A percentile compares a stretch with the other conserved stretches of the same genome.
Conservation (phyloP, 345 rosid species). For the Rhodamnia argentea region DNA sequence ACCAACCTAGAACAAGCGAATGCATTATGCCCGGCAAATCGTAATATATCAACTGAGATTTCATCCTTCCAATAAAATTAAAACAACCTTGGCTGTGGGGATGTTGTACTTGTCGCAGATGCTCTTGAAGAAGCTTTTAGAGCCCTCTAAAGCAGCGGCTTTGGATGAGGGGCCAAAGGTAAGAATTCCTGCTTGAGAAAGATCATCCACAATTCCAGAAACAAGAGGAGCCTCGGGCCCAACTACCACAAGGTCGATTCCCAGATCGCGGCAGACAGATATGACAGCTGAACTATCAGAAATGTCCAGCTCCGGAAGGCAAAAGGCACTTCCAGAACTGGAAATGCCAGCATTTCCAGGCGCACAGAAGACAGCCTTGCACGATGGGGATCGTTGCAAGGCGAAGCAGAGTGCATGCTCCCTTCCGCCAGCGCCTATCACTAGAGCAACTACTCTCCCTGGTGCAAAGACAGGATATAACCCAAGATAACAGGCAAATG, state of each 20-base stretch:
- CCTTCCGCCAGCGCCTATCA: conserved; percentile 94
- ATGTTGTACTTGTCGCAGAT: conserved; percentile 75
- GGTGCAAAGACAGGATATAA: conserved; percentile 13
- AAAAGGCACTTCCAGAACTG: conserved; percentile 65
- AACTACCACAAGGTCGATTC: conserved; percentile 70
- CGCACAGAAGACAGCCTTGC: conserved; percentile 71
- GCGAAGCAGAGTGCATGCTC: conserved; percentile 90
- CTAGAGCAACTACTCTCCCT: conserved; percentile 57
- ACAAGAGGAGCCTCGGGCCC: conserved; percentile 96
- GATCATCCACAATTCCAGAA: conserved; percentile 72
- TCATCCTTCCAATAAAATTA: background rate
- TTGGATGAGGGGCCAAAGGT: conserved; percentile 88
- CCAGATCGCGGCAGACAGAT: conserved; percentile 47
- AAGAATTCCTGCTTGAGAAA: conserved; percentile 57
- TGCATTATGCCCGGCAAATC: background rate
- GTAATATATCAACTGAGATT: background rate
- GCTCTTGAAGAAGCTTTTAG: conserved; percentile 83
- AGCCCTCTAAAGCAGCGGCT: conserved; percentile 97
- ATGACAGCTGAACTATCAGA: conserved; percentile 59
- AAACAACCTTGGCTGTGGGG: conserved; percentile 67
- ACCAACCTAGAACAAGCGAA: background rate
- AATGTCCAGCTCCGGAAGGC: conserved; percentile 68
- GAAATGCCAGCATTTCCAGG: conserved; percentile 92
- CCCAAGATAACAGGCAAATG: background rate
- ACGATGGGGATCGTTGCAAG: conserved; percentile 60